phyloP scores from a whole-genome alignment of 2,329 filamentous ascomycete species.

The Chrysosporium queenslandicum region DNA sequence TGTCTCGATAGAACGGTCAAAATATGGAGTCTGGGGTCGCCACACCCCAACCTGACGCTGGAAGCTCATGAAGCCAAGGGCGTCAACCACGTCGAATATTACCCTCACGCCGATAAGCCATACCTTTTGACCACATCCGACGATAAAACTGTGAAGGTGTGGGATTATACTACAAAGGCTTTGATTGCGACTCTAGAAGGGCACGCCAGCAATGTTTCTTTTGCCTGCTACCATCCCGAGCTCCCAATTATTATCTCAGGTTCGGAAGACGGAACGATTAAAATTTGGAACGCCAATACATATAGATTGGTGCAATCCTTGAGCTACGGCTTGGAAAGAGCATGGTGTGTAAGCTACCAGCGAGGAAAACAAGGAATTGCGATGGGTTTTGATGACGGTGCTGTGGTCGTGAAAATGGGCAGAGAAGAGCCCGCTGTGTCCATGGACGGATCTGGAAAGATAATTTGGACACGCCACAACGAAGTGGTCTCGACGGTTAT shows the following conservation, averaged over 20 bases:
- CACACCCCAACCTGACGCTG: slow-evolving; percentile 90
- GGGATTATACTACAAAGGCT: slow-evolving; percentile 98
- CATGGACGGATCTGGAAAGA: slow-evolving; percentile 91
- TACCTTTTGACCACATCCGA: slow-evolving; percentile 96
- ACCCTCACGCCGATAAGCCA: slow-evolving; percentile 57
- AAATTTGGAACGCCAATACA: slow-evolving; percentile 98
- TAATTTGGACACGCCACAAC: slow-evolving; percentile 92
- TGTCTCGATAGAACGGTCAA: slow-evolving; percentile 95
- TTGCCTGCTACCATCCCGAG: slow-evolving; percentile 95
- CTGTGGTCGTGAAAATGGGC: slow-evolving; percentile 95
- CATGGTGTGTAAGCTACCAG: slow-evolving; percentile 96
- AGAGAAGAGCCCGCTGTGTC: slow-evolving; percentile 94
- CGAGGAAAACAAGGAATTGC: slow-evolving; percentile 89
- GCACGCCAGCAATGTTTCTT: slow-evolving; percentile 95
- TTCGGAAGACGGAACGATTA: slow-evolving; percentile 92
- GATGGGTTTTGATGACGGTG: slow-evolving; percentile 94
- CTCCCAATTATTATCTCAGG: slow-evolving; percentile 94
- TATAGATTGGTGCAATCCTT: slow-evolving; percentile 92
- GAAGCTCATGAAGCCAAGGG: slow-evolving; percentile 96
- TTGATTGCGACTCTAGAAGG: slow-evolving; percentile 93
- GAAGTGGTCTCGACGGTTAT: slow-evolving; percentile 93
- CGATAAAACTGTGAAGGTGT: slow-evolving; percentile 92
- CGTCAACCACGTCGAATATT: slow-evolving; percentile 94
- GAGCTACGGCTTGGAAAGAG: slow-evolving; percentile 89
- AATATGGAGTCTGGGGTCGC: slow-evolving; percentile 91